Percentiles rank a stretch among this genome's conserved stretches.
These are phyloP conservation scores for Polytrichum formosum DNA, from an alignment of 225 moss, liverwort and hornwort species.

Conservation along the genomic window DNA sequence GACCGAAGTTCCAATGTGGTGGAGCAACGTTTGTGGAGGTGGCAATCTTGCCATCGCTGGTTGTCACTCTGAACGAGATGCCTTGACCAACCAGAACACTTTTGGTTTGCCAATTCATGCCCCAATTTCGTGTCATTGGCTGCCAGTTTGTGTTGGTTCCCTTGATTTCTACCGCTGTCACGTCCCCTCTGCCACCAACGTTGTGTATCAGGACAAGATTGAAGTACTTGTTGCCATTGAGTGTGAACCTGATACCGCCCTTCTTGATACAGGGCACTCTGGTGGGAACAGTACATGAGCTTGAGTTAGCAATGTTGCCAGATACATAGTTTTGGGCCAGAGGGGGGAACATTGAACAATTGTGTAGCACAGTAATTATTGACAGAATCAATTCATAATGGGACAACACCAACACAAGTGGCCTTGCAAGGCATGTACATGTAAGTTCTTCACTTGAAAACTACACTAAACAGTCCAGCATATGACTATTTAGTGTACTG, in stretches of 20 bases:
- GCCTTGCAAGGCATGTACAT: no score
- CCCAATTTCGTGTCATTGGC: constrained; percentile 83
- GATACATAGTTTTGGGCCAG: no score
- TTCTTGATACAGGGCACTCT: constrained; percentile 72
- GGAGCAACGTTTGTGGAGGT: constrained; percentile 40
- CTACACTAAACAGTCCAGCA: no score
- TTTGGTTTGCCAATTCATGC: constrained; percentile 81
- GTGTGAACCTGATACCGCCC: constrained; percentile 72
- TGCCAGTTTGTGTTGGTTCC: constrained; percentile 54
- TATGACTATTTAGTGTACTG: no score
- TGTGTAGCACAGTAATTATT: no score
- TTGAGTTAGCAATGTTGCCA: constrained; percentile 1
- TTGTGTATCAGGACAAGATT: constrained; percentile 79
- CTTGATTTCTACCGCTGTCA: constrained; percentile 59
- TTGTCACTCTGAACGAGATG: constrained; percentile 75
- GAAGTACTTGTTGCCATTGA: constrained; percentile 81
- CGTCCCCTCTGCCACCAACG: constrained; percentile 81
- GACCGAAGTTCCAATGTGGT: constrained; percentile 47
- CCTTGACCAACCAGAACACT: constrained; percentile 53
- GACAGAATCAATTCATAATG: no score
- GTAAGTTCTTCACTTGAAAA: no score
- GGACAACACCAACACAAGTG: no score
- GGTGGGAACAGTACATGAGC: constrained; percentile 19
- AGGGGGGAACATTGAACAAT: no score
- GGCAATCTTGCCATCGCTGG: constrained; percentile 53